phyloP scores from a whole-genome alignment of 192 early-diverging fungal genomes.

The Piromyces finnis region DNA sequence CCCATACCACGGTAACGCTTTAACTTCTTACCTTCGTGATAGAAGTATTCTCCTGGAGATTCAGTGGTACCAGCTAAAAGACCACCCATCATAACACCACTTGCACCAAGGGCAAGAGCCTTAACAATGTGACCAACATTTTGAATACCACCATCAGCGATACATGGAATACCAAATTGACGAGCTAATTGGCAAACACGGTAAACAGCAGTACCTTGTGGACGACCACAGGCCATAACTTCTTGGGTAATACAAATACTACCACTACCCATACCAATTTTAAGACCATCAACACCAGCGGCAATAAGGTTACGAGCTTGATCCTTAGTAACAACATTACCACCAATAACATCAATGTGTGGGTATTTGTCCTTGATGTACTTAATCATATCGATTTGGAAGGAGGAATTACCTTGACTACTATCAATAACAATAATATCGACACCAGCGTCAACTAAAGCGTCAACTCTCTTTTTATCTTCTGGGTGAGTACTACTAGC shows the following conservation, averaged over 20 bases:
- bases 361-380: constrained; percentile 76
- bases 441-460: constrained; percentile 84
- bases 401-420: constrained; percentile 86
- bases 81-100: constrained; percentile 97
- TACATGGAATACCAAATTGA: constrained; percentile 84
- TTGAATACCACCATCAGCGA: constrained; percentile 92
- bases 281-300: constrained; percentile 86
- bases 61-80: constrained; percentile 89
- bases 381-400: constrained; percentile 90
- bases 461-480: constrained; percentile 62
- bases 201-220: constrained; percentile 92
- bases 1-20: constrained; percentile 99
- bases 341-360: constrained; percentile 75
- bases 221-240: constrained; percentile 96
- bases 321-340: constrained; percentile 93
- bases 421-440: constrained; percentile 93
- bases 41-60: constrained; percentile 95
- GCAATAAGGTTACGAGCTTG: constrained; percentile 79
- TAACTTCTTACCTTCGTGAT: constrained; percentile 87
- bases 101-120: constrained; percentile 82
- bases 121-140: constrained; percentile 97
- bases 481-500: constrained; percentile 81
- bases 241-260: constrained; percentile 98
- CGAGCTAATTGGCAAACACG: constrained; percentile 85
- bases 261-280: constrained; percentile 94